Base-by-base conservation (phyloP, 2,329 filamentous ascomycete species). In the Zymoseptoria passerinii region DNA sequence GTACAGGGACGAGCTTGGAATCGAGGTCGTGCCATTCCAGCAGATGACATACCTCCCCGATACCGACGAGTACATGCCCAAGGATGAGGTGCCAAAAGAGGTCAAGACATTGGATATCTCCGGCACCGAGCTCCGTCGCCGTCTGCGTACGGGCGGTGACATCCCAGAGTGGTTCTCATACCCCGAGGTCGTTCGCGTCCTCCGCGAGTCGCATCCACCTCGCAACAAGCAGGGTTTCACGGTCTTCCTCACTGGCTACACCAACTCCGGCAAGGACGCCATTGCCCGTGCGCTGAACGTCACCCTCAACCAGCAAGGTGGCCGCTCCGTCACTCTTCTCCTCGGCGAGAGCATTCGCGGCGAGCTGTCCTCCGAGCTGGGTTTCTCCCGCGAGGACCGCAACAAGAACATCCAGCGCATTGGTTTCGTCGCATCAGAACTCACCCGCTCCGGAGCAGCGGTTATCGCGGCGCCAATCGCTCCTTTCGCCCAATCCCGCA, bases 111-210 rank as follows among this genome's bases (percentile, higher is more conserved):
- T 80, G 50, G 77, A 81, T 64, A 81, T 81, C 61, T 78, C 76
- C 57, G 78, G 78, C 63, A 81, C 78, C 50, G 94, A 99, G 81
- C 89, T 99, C 71, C 92, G 94, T 72, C 84, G 88, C 71, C 89
- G 94, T 69, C 86, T 99, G 64, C 87, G 88, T 71, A 95, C 88
- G 61, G 94, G 94, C 68, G 89, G 89, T 69, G 90, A 95, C 68
- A 99, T 99, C 69, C 94, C 94, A 67, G 91, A 95, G 77, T 99
- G 94, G 94, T 99, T 99, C 83, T 97, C 94, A 29, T 99, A 99
- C 81, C 92, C 94, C 63, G 94, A 99, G 80, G 94, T 99, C 68
- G 94, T 99, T 77, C 87, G 86, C 76, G 94, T 97, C 53, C 87
- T 99, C 62, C 87, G 94, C 70, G 92, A 99, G 80, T 95, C 92